Percentiles rank a stretch among this genome's conserved stretches.
Evolutionary conservation across 2,329 filamentous ascomycete genomes (phyloP).

Genomic region (Colletotrichum zoysiae): DNA sequence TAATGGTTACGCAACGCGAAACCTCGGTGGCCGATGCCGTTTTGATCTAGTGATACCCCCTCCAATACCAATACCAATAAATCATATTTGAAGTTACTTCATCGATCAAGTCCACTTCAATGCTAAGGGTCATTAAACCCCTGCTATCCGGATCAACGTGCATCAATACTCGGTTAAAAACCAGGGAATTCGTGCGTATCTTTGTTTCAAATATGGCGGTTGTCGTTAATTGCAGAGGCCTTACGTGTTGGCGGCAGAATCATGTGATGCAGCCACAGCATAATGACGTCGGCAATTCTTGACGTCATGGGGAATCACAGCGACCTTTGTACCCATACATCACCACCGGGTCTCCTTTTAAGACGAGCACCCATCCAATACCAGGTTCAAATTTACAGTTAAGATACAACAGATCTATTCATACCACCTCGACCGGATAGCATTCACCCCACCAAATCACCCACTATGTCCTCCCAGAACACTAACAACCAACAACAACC

Average conservation of each 20-base stretch:
- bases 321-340: conserved; percentile 9
- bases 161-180: neutral
- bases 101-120: neutral
- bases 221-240: neutral
- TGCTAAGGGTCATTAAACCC: neutral
- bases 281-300: conserved; percentile 33
- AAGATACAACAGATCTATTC: too few species aligned
- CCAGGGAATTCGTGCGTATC: too few species aligned
- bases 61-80: neutral
- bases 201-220: neutral
- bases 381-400: rapidly evolving
- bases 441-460: neutral
- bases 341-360: conserved; percentile 15
- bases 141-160: conserved; percentile 3
- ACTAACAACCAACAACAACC: conserved; percentile 57
- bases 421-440: neutral
- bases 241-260: neutral
- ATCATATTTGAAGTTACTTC: neutral
- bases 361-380: neutral
- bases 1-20: neutral
- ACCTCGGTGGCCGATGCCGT: too few species aligned
- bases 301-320: conserved; percentile 28
- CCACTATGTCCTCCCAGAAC: conserved; percentile 35
- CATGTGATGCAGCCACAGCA: conserved; percentile 31
- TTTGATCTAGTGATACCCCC: neutral